Percentiles rank a stretch among this genome's conserved stretches.
These are phyloP conservation scores for Pilobolus umbonatus DNA, from an alignment of 192 early-diverging fungal species.

Conservation along the genomic window DNA sequence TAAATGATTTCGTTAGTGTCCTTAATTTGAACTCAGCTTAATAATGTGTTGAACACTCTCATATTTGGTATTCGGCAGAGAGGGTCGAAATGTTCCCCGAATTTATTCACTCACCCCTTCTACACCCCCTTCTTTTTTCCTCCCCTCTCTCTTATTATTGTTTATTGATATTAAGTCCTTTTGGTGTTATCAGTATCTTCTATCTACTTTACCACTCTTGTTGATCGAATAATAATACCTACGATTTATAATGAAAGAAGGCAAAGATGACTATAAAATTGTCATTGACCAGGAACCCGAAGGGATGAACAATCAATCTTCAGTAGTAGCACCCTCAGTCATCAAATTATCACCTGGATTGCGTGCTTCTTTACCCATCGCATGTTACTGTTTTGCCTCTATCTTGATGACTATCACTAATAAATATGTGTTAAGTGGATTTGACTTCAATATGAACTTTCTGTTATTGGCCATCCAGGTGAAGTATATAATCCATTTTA, in stretches of 20 bases:
- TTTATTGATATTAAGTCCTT: too few relatives aligned
- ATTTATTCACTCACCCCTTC: too few relatives aligned
- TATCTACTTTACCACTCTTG: too few relatives aligned
- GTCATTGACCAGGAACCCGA: conserved; percentile 13
- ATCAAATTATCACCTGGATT: conserved; percentile 28
- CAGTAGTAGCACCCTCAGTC: conserved; percentile 20
- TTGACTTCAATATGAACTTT: conserved; percentile 83
- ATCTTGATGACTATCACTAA: conserved; percentile 90
- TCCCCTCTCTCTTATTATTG: too few relatives aligned
- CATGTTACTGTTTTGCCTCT: conserved; percentile 83
- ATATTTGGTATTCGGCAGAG: too few relatives aligned
- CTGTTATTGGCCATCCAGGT: conserved; percentile 73
- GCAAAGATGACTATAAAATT: conserved; percentile 18
- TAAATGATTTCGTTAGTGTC: too few relatives aligned
- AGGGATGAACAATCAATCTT: background rate
- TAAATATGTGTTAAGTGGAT: conserved; percentile 80
- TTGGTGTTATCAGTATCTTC: too few relatives aligned
- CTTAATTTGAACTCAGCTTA: too few relatives aligned
- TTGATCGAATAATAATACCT: too few relatives aligned
- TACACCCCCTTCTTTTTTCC: too few relatives aligned
- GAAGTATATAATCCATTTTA: conserved; percentile 1
- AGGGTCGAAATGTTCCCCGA: too few relatives aligned
- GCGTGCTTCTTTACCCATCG: conserved; percentile 61
- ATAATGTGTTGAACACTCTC: too few relatives aligned
- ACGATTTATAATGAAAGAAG: conserved; percentile 1